Conservation (phyloP, 176 grass and related monocot species). For the Panicum miliaceum region DNA sequence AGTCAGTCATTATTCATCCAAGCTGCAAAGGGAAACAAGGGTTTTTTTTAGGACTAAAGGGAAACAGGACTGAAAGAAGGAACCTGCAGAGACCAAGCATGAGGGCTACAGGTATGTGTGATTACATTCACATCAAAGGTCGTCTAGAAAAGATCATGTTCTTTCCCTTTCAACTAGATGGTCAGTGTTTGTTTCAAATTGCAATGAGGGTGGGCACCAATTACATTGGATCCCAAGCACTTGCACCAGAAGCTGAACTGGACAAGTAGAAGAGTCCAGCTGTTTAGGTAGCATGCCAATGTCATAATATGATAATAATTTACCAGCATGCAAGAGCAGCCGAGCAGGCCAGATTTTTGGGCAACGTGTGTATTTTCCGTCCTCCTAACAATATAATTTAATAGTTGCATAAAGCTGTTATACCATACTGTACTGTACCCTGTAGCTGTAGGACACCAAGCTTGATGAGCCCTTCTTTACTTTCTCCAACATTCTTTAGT, state of each 20-base stretch:
- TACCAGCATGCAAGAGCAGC: neutral
- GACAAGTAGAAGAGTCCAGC: constrained; percentile 6
- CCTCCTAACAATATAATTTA: neutral
- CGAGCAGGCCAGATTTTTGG: neutral
- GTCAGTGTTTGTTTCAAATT: neutral
- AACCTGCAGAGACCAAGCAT: neutral
- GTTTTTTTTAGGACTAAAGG: neutral
- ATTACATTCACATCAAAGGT: neutral
- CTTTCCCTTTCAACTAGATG: neutral
- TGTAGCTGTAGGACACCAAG: neutral
- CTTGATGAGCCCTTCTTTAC: neutral
- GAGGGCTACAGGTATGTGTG: constrained; percentile 1
- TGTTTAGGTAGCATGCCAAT: neutral
- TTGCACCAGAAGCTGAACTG: constrained; percentile 16
- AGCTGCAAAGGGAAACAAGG: constrained; percentile 2
- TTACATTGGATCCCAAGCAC: constrained; percentile 30
- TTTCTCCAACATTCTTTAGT: constrained; percentile 3
- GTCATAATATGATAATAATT: neutral
- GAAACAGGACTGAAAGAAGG: neutral
- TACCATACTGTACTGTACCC: neutral
- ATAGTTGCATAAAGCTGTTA: neutral
- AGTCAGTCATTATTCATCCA: neutral
- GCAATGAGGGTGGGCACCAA: neutral
- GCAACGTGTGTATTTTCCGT: neutral
- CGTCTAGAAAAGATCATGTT: neutral